A percentile compares a stretch with the other conserved stretches of the same genome.
Conservation (phyloP, 2,329 filamentous ascomycete genomes). For the Coniochaeta ligniaria region DNA sequence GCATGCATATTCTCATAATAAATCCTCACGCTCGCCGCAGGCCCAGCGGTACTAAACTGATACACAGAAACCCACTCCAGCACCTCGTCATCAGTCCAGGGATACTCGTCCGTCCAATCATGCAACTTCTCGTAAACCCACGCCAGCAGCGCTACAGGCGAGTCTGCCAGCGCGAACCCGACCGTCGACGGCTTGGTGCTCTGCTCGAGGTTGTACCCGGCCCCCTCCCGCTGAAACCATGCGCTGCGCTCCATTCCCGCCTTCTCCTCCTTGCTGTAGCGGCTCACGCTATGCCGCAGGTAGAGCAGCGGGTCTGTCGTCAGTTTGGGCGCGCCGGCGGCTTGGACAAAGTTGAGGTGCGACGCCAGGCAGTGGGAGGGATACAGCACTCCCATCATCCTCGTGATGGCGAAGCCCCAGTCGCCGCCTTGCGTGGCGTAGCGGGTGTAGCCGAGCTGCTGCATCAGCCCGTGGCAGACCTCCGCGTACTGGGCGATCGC, state of each 20-base stretch:
- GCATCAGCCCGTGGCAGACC: slow-evolving; percentile 61
- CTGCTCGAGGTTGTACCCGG: slow-evolving; percentile 53
- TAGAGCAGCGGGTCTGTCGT: slow-evolving; percentile 48
- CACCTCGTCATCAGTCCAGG: slow-evolving; percentile 71
- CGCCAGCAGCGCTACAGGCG: slow-evolving; percentile 61
- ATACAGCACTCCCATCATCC: slow-evolving; percentile 52
- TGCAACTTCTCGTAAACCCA: slow-evolving; percentile 81
- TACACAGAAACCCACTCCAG: slow-evolving; percentile 70
- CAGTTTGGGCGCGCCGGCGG: slow-evolving; percentile 37
- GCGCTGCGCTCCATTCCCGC: slow-evolving; percentile 41
- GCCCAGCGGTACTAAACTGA: slow-evolving; percentile 61
- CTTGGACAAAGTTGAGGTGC: slow-evolving; percentile 50
- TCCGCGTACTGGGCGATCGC: slow-evolving; percentile 55
- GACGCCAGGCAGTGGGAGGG: slow-evolving; percentile 48
- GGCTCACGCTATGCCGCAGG: slow-evolving; percentile 44
- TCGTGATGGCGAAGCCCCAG: slow-evolving; percentile 62
- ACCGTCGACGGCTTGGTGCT: slow-evolving; percentile 66
- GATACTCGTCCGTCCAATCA: slow-evolving; percentile 66
- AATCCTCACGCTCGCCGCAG: slow-evolving; percentile 59
- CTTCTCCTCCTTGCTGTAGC: slow-evolving; percentile 44
- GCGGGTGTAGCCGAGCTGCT: slow-evolving; percentile 55
- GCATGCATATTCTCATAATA: slow-evolving; percentile 61
- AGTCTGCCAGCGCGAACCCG: slow-evolving; percentile 61
- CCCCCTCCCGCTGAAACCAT: slow-evolving; percentile 52
- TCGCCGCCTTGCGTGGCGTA: slow-evolving; percentile 62